Conservation (phyloP, 306 rosid genomes). For the Cucurbita argyrosperma region DNA sequence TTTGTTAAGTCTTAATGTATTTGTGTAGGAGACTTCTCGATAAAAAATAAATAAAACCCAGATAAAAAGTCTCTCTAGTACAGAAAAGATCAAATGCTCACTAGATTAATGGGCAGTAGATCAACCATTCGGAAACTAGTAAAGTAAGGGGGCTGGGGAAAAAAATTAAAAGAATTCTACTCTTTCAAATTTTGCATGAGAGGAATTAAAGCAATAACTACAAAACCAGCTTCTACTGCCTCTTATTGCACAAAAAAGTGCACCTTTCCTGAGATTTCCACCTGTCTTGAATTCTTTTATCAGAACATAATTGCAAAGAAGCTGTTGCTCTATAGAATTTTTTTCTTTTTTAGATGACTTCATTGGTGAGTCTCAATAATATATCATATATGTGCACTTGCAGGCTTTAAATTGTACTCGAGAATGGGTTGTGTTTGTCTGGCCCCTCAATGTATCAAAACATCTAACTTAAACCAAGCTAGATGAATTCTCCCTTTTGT, state of each 20-base stretch:
- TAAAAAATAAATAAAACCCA: neutral
- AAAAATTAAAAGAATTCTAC: neutral
- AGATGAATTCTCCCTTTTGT: neutral
- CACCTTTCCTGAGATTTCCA: too few relatives aligned
- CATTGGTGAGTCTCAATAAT: neutral
- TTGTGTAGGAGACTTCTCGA: neutral
- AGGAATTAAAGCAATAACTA: neutral
- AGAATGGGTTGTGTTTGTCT: neutral
- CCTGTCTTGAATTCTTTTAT: neutral
- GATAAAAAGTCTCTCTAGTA: neutral
- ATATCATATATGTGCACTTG: neutral
- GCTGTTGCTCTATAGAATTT: neutral
- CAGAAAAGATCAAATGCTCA: neutral
- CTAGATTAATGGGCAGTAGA: neutral
- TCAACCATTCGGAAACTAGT: neutral
- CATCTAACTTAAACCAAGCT: neutral
- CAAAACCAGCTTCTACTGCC: neutral
- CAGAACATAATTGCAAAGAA: neutral
- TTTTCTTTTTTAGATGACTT: neutral
- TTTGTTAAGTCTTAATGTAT: constrained; percentile 30
- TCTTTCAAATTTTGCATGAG: neutral
- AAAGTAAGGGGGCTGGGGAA: neutral
- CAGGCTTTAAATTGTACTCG: neutral
- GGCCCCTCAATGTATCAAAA: neutral
- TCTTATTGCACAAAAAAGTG: too few relatives aligned